A percentile compares a stretch with the other conserved stretches of the same genome.
phyloP scores from a whole-genome alignment of 169 alveolate species.

The Babesia caballi region DNA sequence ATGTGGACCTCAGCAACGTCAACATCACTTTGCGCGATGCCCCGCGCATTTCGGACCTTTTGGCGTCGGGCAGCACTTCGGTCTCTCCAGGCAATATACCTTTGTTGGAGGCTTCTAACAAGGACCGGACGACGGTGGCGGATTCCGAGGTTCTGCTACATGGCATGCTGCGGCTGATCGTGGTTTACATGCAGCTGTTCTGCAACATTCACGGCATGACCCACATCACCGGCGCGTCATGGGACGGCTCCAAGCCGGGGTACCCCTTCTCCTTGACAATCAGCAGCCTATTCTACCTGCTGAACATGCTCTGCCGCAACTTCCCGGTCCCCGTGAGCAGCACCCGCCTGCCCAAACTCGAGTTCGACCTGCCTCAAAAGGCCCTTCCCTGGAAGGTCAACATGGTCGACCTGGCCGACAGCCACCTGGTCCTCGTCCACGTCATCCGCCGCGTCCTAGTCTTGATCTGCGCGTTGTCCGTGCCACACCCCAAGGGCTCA shows the following conservation, averaged over 20 bases:
- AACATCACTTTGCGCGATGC: neutral
- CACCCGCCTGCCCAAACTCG: neutral
- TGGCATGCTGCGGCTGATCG: conserved; percentile 13
- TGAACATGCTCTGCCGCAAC: conserved; percentile 45
- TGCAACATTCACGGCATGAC: conserved; percentile 56
- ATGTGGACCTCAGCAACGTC: conserved; percentile 22
- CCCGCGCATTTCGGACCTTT: neutral
- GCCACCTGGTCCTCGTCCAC: conserved; percentile 19
- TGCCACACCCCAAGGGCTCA: conserved; percentile 6
- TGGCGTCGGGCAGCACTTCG: neutral
- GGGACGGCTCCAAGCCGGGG: conserved; percentile 16
- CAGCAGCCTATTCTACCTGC: conserved; percentile 30
- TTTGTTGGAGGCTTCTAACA: neutral
- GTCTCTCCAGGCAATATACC: neutral
- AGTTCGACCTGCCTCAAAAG: conserved; percentile 31
- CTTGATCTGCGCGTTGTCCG: conserved; percentile 36
- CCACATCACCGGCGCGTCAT: neutral
- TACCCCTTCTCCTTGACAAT: conserved; percentile 41
- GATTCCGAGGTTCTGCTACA: conserved; percentile 3
- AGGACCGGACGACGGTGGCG: neutral
- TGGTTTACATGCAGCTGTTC: conserved; percentile 40
- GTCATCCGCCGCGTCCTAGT: conserved; percentile 21
- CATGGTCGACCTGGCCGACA: conserved; percentile 28
- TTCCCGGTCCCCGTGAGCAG: conserved; percentile 43
- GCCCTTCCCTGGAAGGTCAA: conserved; percentile 48